Evolutionary conservation across 2,329 filamentous ascomycete genomes (phyloP).

Genomic region (Tolypocladium pustulatum): DNA sequence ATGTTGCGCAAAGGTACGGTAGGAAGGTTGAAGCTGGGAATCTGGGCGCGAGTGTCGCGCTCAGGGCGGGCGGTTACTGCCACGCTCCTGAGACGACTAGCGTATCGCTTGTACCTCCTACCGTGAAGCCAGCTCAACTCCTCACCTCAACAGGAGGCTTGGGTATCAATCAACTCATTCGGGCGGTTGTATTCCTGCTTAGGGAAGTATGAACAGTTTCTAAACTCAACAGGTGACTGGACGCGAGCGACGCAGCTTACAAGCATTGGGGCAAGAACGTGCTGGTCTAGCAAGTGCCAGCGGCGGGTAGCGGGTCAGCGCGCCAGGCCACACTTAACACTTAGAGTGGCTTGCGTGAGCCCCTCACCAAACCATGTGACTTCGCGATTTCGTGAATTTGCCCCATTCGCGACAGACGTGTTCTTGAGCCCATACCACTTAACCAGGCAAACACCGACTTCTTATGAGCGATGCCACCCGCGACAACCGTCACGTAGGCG

Average conservation of each 20-base stretch:
- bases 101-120: neutral
- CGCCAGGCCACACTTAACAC: no score
- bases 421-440: neutral
- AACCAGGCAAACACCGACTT: neutral
- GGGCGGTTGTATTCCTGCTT: neutral
- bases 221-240: neutral
- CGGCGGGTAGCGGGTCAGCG: no score
- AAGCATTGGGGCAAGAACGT: neutral
- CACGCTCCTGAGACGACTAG: neutral
- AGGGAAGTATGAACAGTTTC: no score
- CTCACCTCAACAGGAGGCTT: neutral
- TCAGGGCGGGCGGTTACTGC: neutral
- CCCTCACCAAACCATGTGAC: slow-evolving; percentile 16
- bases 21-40: neutral
- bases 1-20: neutral
- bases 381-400: slow-evolving; percentile 14
- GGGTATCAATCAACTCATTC: neutral
- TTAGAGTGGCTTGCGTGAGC: neutral
- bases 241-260: neutral
- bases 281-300: no score
- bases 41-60: neutral
- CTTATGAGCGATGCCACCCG: neutral
- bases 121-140: neutral
- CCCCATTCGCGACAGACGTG: slow-evolving; percentile 5
- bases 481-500: neutral